Percentiles rank a stretch among this genome's conserved stretches.
phyloP scores from a whole-genome alignment of 2,329 filamentous ascomycete genomes.

The Fusarium tuaranense region DNA sequence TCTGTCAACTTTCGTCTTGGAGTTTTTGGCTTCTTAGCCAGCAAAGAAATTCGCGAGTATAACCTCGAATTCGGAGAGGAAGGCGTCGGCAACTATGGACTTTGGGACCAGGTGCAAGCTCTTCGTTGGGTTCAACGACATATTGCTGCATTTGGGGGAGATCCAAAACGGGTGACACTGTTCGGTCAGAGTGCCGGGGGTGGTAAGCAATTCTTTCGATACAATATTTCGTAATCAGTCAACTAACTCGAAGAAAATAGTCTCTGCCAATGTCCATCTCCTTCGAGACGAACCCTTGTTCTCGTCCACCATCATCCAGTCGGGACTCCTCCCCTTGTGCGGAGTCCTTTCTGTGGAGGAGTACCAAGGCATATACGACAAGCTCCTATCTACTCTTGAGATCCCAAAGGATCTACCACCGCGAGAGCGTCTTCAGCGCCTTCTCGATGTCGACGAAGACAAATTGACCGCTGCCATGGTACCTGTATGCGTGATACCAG shows the following conservation, averaged over 20 bases:
- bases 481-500: slow-evolving; percentile 8
- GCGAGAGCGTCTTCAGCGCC: background rate
- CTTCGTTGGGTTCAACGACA: slow-evolving; percentile 16
- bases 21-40: slow-evolving; percentile 23
- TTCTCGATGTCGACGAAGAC: background rate
- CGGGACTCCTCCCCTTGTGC: slow-evolving; percentile 12
- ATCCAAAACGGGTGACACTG: background rate
- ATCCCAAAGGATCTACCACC: background rate
- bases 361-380: slow-evolving; percentile 10
- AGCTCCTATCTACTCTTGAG: background rate
- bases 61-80: slow-evolving; percentile 9
- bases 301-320: slow-evolving; percentile 15
- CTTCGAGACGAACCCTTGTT: slow-evolving; percentile 13
- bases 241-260: background rate
- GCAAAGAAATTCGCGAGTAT: slow-evolving; percentile 14
- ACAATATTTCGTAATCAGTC: background rate
- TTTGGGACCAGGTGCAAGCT: slow-evolving; percentile 25
- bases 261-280: background rate
- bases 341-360: slow-evolving; percentile 13
- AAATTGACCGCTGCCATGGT: slow-evolving; percentile 17
- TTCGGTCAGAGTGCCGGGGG: background rate
- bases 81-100: slow-evolving; percentile 12
- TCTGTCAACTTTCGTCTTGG: slow-evolving; percentile 19
- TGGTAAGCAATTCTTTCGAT: background rate
- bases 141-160: slow-evolving; percentile 14